These are phyloP conservation scores for Sicyos edulis DNA, from an alignment of 306 rosid genomes.

Conservation along the genomic window DNA sequence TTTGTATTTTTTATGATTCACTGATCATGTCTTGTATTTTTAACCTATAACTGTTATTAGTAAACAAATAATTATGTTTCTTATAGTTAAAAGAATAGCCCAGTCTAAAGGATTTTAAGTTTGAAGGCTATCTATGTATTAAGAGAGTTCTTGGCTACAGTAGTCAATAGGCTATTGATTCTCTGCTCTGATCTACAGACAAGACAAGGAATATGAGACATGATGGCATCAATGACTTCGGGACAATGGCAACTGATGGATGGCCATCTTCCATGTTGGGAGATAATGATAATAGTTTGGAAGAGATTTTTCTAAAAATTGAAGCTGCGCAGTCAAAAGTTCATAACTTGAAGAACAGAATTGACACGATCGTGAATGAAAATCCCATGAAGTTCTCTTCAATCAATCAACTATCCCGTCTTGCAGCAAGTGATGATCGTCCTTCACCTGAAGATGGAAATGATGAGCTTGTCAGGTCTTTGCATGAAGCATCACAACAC, in stretches of 20 bases:
- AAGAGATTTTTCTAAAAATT: constrained; percentile 35
- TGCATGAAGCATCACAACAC: not conserved
- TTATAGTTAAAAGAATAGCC: not conserved
- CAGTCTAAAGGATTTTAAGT: not conserved
- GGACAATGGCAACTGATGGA: constrained; percentile 34
- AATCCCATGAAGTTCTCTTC: constrained; percentile 36
- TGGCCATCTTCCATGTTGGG: constrained; percentile 32
- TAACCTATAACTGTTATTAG: not conserved
- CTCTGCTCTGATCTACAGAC: constrained; percentile 25
- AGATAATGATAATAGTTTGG: constrained; percentile 38
- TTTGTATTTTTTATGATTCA: not conserved
- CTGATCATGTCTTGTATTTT: not conserved
- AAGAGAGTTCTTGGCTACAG: not conserved
- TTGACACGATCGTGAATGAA: constrained; percentile 41
- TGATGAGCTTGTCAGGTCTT: no score
- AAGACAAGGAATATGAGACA: constrained; percentile 21
- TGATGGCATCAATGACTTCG: constrained; percentile 32
- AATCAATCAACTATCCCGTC: constrained; percentile 27
- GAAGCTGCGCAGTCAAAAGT: constrained; percentile 44
- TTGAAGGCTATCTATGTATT: no score
- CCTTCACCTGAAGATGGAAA: no score
- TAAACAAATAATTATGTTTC: not conserved
- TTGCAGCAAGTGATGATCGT: constrained; percentile 17
- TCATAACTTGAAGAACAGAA: constrained; percentile 42
- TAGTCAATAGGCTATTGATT: constrained; percentile 1